Percentiles rank a stretch among this genome's conserved stretches.
Conservation (phyloP, 805 yeast genomes). For the Tetrapisispora nanseiensis region DNA sequence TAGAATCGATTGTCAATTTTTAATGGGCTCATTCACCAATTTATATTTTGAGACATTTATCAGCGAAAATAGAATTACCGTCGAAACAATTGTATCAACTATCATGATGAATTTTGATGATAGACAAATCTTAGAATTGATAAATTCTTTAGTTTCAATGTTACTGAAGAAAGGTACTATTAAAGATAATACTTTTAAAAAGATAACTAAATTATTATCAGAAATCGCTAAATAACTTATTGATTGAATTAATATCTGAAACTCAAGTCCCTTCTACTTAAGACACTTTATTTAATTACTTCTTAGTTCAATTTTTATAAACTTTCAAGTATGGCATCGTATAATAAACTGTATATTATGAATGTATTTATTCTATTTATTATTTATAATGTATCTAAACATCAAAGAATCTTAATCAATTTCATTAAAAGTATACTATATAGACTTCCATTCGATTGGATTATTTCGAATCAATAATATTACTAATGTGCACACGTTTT, state of each 20-base stretch:
- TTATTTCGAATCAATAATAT: no score
- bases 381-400: no score
- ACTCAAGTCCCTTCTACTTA: no score
- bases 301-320: no score
- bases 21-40: slow-evolving; percentile 94
- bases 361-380: no score
- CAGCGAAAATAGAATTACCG: slow-evolving; percentile 58
- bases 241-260: neutral
- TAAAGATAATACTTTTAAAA: slow-evolving; percentile 27
- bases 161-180: slow-evolving; percentile 33
- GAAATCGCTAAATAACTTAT: slow-evolving; percentile 11
- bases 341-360: neutral
- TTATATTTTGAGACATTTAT: slow-evolving; percentile 89
- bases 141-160: slow-evolving; percentile 14
- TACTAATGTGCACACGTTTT: no score
- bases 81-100: slow-evolving; percentile 66
- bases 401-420: no score
- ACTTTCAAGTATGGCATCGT: neutral
- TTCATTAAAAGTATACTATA: no score
- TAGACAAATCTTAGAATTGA: slow-evolving; percentile 54
- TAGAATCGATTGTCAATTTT: slow-evolving; percentile 93
- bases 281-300: no score
- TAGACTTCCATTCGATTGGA: no score
- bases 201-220: slow-evolving; percentile 26
- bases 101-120: slow-evolving; percentile 61